These are phyloP conservation scores for Claviceps citrina DNA, from an alignment of 2,329 filamentous ascomycete species.

Conservation along the genomic window DNA sequence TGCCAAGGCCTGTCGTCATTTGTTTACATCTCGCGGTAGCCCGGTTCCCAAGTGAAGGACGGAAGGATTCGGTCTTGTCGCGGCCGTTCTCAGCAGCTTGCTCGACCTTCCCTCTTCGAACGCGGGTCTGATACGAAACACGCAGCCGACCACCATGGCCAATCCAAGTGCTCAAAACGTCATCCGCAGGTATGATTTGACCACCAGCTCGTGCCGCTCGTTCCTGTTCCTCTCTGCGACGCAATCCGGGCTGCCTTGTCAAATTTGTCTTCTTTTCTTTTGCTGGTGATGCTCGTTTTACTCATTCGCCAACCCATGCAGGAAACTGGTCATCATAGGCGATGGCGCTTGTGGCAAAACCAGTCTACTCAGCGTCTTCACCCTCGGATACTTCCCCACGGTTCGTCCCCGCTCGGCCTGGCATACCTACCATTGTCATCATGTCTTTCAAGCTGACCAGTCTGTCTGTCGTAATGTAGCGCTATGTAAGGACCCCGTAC, in stretches of 20 bases:
- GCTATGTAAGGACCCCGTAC: conserved; percentile 34
- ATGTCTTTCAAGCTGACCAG: background rate
- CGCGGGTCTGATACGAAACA: background rate
- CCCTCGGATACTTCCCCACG: conserved; percentile 91
- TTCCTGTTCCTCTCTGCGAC: background rate
- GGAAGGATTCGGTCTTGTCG: background rate
- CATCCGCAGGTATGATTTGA: conserved; percentile 43
- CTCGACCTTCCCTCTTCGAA: too few relatives aligned
- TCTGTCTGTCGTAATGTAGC: conserved; percentile 30
- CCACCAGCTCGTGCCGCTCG: too few relatives aligned
- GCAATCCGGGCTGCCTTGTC: background rate
- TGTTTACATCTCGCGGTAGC: too few relatives aligned
- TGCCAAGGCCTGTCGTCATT: too few relatives aligned
- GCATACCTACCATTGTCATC: background rate
- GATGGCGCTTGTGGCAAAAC: conserved; percentile 98
- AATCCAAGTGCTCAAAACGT: conserved; percentile 36
- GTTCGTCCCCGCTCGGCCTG: conserved; percentile 39
- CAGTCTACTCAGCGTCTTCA: conserved; percentile 92
- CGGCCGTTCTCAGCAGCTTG: background rate
- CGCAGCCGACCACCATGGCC: conserved; percentile 22
- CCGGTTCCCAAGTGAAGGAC: too few relatives aligned
- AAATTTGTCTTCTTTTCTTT: background rate
- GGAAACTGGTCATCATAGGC: conserved; percentile 92
- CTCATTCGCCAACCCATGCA: conserved; percentile 22
- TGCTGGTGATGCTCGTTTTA: background rate